These are phyloP conservation scores for Cardamine resedifolia DNA, from an alignment of 345 rosid species.

Conservation along the genomic window DNA sequence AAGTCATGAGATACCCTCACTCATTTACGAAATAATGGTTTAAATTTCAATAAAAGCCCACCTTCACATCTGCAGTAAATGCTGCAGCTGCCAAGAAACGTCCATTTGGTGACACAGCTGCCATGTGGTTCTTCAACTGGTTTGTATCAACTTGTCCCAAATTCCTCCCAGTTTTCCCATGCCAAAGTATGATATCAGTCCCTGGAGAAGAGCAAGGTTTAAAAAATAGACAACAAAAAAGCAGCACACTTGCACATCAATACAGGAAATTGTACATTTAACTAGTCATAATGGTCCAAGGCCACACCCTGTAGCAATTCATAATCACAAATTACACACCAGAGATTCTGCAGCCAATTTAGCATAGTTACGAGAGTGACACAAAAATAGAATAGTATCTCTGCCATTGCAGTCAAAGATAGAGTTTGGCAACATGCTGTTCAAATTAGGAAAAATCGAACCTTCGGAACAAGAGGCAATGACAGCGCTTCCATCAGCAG, in stretches of 20 bases:
- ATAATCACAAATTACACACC: neutral
- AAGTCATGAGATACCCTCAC: constrained; percentile 15
- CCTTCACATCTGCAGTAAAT: constrained; percentile 99
- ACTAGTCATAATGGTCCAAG: neutral
- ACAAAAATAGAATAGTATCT: neutral
- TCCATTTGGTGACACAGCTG: constrained; percentile 91
- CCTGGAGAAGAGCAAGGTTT: constrained; percentile 45
- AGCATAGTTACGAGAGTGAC: neutral
- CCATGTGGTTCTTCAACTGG: constrained; percentile 92
- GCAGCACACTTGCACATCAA: constrained; percentile 6
- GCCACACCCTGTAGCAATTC: constrained; percentile 7
- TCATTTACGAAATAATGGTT: neutral
- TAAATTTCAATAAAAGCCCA: constrained; percentile 22
- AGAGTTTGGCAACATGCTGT: neutral
- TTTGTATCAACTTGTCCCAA: constrained; percentile 89
- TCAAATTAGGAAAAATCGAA: constrained; percentile 10
- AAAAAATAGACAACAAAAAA: constrained; percentile 3
- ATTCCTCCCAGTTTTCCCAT: constrained; percentile 83
- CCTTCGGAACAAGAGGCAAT: constrained; percentile 95
- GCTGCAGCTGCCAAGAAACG: constrained; percentile 98
- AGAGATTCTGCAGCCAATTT: neutral
- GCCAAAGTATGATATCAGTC: constrained; percentile 95
- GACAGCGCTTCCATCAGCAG: constrained; percentile 80
- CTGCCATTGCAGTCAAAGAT: neutral
- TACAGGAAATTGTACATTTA: neutral